Percentiles rank a stretch among this genome's conserved stretches.
Evolutionary conservation across 1,284 basidiomycete species (phyloP).

Genomic region (Trichosporon ovoides): DNA sequence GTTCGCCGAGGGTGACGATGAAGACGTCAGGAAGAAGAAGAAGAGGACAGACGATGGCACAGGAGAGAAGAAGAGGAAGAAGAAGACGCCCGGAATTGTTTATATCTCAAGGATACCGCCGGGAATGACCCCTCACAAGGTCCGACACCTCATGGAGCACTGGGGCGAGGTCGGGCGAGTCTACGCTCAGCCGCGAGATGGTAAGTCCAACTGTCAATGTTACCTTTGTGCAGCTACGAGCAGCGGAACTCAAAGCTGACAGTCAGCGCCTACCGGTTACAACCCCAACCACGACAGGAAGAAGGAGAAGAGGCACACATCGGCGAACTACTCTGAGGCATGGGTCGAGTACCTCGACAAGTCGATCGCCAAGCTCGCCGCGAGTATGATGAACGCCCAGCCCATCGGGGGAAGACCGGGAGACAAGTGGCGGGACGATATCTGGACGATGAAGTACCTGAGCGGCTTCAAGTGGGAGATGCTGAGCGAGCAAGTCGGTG

Average conservation of each 20-base stretch:
- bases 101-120: conserved; percentile 96
- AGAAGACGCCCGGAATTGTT: conserved; percentile 63
- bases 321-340: conserved; percentile 88
- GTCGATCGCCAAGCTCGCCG: conserved; percentile 79
- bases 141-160: conserved; percentile 81
- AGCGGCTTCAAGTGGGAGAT: conserved; percentile 98
- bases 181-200: conserved; percentile 82
- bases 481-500: conserved; percentile 96
- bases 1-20: not conserved
- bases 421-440: conserved; percentile 82
- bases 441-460: conserved; percentile 99
- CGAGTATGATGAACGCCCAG: conserved; percentile 92
- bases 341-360: conserved; percentile 99
- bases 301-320: conserved; percentile 58
- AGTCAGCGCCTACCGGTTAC: conserved; percentile 34
- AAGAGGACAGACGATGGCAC: not conserved
- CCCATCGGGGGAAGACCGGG: conserved; percentile 93
- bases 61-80: conserved; percentile 29
- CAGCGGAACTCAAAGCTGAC: not conserved
- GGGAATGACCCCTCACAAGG: conserved; percentile 95
- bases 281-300: conserved; percentile 28
- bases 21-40: not conserved
- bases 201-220: conserved; percentile 27
- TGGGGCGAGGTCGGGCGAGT: conserved; percentile 79
- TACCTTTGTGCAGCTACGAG: not conserved